Evolutionary conservation across 768 basidiomycete species (phyloP).

Genomic region (Mycena vulgaris): DNA sequence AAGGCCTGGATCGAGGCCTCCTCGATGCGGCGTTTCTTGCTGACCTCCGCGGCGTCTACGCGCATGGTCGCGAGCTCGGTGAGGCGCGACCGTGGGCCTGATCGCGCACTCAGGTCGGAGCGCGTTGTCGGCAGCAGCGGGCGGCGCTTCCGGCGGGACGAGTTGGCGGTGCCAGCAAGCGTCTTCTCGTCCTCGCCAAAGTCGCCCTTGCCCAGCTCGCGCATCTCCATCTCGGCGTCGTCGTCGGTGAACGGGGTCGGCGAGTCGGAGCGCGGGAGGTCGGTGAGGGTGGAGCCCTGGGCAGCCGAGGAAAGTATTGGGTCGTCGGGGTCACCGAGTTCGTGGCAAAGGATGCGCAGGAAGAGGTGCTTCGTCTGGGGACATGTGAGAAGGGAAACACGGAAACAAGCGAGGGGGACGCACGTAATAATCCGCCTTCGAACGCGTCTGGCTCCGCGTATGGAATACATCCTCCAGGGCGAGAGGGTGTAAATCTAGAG

Average conservation of each 20-base stretch:
- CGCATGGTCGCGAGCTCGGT: constrained; percentile 19
- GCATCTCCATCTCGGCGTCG: constrained; percentile 41
- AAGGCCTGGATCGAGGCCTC: constrained; percentile 36
- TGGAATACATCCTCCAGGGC: constrained; percentile 81
- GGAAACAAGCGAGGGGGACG: background rate
- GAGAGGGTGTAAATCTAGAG: constrained; percentile 79
- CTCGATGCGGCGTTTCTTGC: constrained; percentile 33
- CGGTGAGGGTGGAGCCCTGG: constrained; percentile 46
- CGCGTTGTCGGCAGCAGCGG: constrained; percentile 36
- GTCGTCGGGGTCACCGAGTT: constrained; percentile 58
- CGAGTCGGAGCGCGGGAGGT: constrained; percentile 53
- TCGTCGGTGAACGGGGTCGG: constrained; percentile 53
- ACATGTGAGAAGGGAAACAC: background rate
- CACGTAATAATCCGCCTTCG: constrained; percentile 79
- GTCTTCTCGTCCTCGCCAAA: constrained; percentile 48
- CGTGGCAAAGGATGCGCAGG: constrained; percentile 77
- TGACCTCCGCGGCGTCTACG: constrained; percentile 6
- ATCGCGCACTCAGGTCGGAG: constrained; percentile 15
- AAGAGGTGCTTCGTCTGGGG: constrained; percentile 72
- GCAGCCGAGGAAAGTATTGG: constrained; percentile 37
- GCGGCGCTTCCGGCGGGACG: constrained; percentile 23
- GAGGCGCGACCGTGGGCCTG: constrained; percentile 21
- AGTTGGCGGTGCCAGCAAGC: constrained; percentile 20
- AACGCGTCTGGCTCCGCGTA: constrained; percentile 66
- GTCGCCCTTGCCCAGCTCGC: constrained; percentile 33